phyloP scores from a whole-genome alignment of 495 filamentous ascomycete genomes.

The Penicillium odoratum region DNA sequence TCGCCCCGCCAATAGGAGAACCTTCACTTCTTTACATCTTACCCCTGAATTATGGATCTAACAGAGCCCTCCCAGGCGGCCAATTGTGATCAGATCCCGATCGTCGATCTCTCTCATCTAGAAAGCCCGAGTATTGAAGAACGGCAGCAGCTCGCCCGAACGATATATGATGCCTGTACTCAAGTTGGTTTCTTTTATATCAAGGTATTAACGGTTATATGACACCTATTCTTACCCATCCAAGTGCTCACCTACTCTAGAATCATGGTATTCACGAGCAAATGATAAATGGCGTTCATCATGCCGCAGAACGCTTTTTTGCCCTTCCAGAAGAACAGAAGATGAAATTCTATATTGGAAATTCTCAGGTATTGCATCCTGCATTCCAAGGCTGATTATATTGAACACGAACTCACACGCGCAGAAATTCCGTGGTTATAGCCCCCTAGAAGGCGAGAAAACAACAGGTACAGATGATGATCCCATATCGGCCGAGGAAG shows the following conservation, averaged over 20 bases:
- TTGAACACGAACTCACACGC: neutral
- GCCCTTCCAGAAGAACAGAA: constrained; percentile 49
- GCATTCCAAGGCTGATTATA: neutral
- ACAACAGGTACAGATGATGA: constrained; percentile 25
- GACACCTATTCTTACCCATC: neutral
- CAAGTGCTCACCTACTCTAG: constrained; percentile 1
- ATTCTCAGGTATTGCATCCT: constrained; percentile 23
- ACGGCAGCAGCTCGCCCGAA: constrained; percentile 34
- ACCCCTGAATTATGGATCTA: neutral
- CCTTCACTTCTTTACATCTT: neutral
- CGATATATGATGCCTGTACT: constrained; percentile 49
- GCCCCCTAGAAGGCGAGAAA: constrained; percentile 29
- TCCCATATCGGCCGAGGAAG: constrained; percentile 13
- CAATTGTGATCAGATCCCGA: constrained; percentile 36
- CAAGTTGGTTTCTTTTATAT: constrained; percentile 61
- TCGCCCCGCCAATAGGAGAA: neutral
- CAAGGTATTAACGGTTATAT: constrained; percentile 20
- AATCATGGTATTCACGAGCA: constrained; percentile 41
- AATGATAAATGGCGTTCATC: constrained; percentile 37
- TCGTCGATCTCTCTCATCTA: constrained; percentile 38
- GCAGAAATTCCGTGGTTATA: constrained; percentile 40
- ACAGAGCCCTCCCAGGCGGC: constrained; percentile 14
- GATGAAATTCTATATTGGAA: constrained; percentile 39
- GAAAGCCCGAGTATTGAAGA: constrained; percentile 28
- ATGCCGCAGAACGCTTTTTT: constrained; percentile 47